Evolutionary conservation across 1,139 yeast species (phyloP).

Genomic region (Lizanozyma gosingica): DNA sequence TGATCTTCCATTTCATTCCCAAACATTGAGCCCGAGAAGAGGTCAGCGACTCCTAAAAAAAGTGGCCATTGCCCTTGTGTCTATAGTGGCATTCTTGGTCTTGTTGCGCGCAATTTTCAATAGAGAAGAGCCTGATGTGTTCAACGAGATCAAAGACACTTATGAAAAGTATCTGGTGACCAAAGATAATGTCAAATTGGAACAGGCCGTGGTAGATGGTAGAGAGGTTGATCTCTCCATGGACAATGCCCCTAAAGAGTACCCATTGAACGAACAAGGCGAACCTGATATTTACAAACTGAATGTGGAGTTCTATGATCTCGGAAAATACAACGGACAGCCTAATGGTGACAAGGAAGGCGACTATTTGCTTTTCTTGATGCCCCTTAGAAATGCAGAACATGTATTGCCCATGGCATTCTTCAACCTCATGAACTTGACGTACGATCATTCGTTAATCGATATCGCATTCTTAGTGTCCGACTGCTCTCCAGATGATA

Average conservation of each 20-base stretch:
- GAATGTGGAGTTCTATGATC: conserved; percentile 52
- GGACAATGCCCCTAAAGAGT: conserved; percentile 1
- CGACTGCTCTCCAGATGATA: conserved; percentile 72
- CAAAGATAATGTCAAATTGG: conserved; percentile 24
- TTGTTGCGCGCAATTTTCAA: not conserved
- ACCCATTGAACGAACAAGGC: conserved; percentile 9
- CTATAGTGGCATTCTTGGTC: not conserved
- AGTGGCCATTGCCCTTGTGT: not conserved
- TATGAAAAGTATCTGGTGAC: conserved; percentile 28
- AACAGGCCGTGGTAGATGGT: conserved; percentile 5
- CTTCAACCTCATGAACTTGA: conserved; percentile 74
- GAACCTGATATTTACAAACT: conserved; percentile 19
- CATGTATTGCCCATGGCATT: conserved; percentile 74
- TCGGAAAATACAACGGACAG: conserved; percentile 48
- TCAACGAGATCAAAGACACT: conserved; percentile 6
- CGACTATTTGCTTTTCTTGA: conserved; percentile 60
- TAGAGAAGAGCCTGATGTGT: not conserved
- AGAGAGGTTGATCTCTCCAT: conserved; percentile 3
- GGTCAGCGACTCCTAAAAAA: not conserved
- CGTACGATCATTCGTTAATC: conserved; percentile 73
- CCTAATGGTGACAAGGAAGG: conserved; percentile 45
- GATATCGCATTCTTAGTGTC: conserved; percentile 82
- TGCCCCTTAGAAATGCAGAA: conserved; percentile 81
- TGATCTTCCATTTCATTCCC: conserved; percentile 31
- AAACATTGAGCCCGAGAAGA: not conserved